Base-by-base conservation (phyloP, 2,329 filamentous ascomycete species). In the Trichoderma gracile region DNA sequence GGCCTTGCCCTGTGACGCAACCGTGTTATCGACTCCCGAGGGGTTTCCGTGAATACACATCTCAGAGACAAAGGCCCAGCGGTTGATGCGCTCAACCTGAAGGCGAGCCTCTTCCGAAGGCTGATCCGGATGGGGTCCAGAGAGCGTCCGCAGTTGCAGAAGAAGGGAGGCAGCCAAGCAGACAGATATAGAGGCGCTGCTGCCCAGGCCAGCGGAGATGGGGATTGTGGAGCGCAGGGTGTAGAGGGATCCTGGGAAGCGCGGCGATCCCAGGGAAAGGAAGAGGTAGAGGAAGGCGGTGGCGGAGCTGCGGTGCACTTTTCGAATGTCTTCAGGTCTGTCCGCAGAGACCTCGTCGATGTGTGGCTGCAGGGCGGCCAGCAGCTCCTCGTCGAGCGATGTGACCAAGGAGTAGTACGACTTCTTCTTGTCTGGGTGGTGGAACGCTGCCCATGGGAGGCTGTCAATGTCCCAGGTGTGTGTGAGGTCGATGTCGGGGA, bases 1-100 rank as follows among this genome's bases (percentile, higher is more conserved):
- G 0, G 93, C 95, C 78, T 97, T 97, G 64, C 95, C 95, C 72
- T 96, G 91, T 14, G 93, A 91, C 14, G 94, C 85, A 30, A 99
- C 94, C 3, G 95, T 99, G 77, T 99, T 99, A 78, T 99, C 95
- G 49, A 99, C 92, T 0, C 95, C 95, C 0, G 92, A 97, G 0
- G 95, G 95, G 73, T 96, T 98, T 43, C 94, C 95, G 74, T 99
- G 95, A 68, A 98, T 97, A 78, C 93, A 95, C 87, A 98, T 90
- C 76, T 99, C 95, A 25, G 90, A 90, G 0, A 99, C 95, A 76
- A 97, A 98, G 0, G 95, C 93, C 95, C 96, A 99, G 67, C 91
- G 86, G 77, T 99, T 99, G 78, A 99, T 97, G 68, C 94, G 88
- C 79, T 98, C 93, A 33, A 98, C 85, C 75, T 99, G 94, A 49